A percentile compares a stretch with the other conserved stretches of the same genome.
Conservation (phyloP, 2,329 filamentous ascomycete genomes). For the Cladosporium sp. region DNA sequence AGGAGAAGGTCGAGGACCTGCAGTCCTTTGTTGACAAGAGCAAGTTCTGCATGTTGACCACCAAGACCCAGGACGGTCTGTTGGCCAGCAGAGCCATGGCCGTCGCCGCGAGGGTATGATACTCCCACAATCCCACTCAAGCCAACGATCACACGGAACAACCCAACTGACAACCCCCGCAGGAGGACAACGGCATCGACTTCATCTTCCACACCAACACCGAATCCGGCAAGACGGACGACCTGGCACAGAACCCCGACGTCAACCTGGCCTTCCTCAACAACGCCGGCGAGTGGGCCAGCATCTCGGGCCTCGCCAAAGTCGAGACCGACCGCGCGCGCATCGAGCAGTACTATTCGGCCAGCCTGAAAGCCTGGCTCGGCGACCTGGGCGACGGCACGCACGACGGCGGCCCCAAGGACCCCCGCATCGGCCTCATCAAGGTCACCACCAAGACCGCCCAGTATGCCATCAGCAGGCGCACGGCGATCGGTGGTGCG, state of each 20-base stretch:
- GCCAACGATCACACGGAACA: background rate
- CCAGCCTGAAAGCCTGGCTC: conserved; percentile 74
- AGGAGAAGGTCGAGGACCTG: conserved; percentile 74
- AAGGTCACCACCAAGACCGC: conserved; percentile 55
- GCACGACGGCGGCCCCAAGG: conserved; percentile 76
- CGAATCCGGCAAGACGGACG: conserved; percentile 81
- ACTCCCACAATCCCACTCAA: background rate
- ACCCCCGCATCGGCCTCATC: conserved; percentile 79
- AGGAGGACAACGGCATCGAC: conserved; percentile 77
- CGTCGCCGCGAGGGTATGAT: conserved; percentile 66
- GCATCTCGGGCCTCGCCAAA: conserved; percentile 67
- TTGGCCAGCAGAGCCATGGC: conserved; percentile 85
- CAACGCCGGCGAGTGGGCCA: conserved; percentile 76
- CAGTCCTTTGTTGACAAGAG: conserved; percentile 63
- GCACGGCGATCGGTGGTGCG: conserved; percentile 59
- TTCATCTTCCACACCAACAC: conserved; percentile 91
- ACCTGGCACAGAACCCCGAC: conserved; percentile 66
- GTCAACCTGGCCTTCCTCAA: conserved; percentile 77
- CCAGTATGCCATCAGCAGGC: conserved; percentile 37
- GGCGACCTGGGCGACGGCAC: conserved; percentile 79
- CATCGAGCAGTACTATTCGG: conserved; percentile 72
- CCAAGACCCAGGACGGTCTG: conserved; percentile 61
- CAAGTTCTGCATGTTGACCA: conserved; percentile 91
- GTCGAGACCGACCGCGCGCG: conserved; percentile 65
- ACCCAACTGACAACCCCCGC: conserved; percentile 15